Evolutionary conservation across 192 early-diverging fungal genomes (phyloP), one percentile per base, ranked within the genome.

Genomic region (Coemansia sp.): DNA sequence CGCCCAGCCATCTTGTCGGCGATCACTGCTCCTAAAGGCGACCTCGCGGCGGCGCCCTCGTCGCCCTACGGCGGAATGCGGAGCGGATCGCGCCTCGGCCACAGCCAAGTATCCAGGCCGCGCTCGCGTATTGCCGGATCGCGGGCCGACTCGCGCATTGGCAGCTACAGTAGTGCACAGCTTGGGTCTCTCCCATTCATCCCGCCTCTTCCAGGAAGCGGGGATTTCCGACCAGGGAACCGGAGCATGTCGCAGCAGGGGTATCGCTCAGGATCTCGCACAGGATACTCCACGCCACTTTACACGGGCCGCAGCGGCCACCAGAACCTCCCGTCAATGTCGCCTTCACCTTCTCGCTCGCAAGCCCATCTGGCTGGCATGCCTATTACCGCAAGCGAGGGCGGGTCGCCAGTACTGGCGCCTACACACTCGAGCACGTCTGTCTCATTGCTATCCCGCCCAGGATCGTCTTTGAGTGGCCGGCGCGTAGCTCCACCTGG

Each of bases 201-300:
- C 14, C 54, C 62, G 17, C 62, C 60, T 25, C 40, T 57, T 9
- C 47, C 56, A 19, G 31, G 22, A 9, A 39, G 27, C 30, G 34
- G 25, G 5, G 55, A 44, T 10, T 19, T 39, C 22, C 58, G 52
- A 7, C 27, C 46, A 17, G 45, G 52, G 34, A 27, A 45, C 16
- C 44, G 69, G 33, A 56, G 69, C 49, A 50, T 56, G 53, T 73
- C 69, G 10, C 69, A 65, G 41, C 69, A 61, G 23, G 69, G 63
- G 4, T 43, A 29, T 29, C 41, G 26, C 13, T 22, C 41, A 17
- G 67, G 60, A 19, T 70, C 67, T 14, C 54, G 60, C n/a, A 30
- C 47, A 7, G 61, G 67, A 14, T 38, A 34, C 27, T 52, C 57
- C 1, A 59, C 44, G 37, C 57, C 68, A 23, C 48, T 60, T 4